Base-by-base conservation (phyloP, 768 basidiomycete species). In the Mycena kentingensis region DNA sequence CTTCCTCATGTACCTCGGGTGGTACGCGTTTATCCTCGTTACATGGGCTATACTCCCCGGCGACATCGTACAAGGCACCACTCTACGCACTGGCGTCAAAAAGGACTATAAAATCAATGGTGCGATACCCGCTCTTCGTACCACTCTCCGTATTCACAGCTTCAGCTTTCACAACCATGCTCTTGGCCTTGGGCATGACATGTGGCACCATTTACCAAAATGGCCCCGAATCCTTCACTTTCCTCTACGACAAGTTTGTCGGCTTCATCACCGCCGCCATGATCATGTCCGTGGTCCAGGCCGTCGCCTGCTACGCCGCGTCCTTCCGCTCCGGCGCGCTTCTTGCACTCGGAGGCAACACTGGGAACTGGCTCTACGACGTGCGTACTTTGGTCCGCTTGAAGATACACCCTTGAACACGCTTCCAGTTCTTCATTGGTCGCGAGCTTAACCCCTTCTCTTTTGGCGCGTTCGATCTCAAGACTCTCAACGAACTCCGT, bases 21-120 rank as follows among this genome's bases (percentile, higher is more conserved):
- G 96, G 95, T 98, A 97, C 70, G 73, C 81, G n/a, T 98, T 88
- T 69, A 87, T 83, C 58, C 80, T 98, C 42, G 70, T 82, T 2
- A 79, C 90, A 3, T 98, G 95, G 94, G 76, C 73, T 4, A 62
- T 93, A 43, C 72, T 98, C 12, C 97, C 84, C 1, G 84, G 83
- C 4, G 86, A 90, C 53, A 76, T 76, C 73, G 75, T 93, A 5
- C 75, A 87, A 41, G 93, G 93, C 21, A 80, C 74, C 22, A 73
- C 75, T 7, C 68, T 96, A 61, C 79, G 97, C 39, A 85, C 83
- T 35, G 95, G 95, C 0, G 76, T 74, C 48, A 85, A 78, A 64
- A 86, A 89, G 66, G 71, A 78, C 54, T 99, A 99, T 78, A 98
- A 91, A 74, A 93, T 97, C 54, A 98, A 99, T 73, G 95, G 95